Evolutionary conservation across 495 filamentous ascomycete genomes (phyloP), one percentile per base, ranked within the genome.

Genomic region (Hypoxylon subgilvum): DNA sequence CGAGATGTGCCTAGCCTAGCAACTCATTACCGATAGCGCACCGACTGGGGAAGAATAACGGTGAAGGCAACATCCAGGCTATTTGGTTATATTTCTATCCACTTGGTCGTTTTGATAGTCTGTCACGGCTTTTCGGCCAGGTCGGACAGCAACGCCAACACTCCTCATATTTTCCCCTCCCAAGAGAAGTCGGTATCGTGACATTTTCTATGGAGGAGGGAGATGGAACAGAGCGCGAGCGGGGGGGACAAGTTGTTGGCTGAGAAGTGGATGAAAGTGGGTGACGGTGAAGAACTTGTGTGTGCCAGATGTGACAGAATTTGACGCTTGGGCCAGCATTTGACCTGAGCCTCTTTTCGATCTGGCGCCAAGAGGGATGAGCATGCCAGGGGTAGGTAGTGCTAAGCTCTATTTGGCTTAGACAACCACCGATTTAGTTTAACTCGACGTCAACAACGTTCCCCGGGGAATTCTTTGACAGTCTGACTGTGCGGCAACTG

Each of bases 401-500:
- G 23, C 61, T 65, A 65, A 6, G 6, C 45, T 23, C 0, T 12
- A 41, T 18, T 2, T 1, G 21, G 55, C 4, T 47, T 65, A 49
- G 51, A 30, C 19, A 1, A 13, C 22, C 46, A 65, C 61, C 52
- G 61, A 65, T 65, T 56, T 55, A 65, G 61, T 65, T 65, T 65
- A 65, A 65, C 61, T 61, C 61, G 56, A 65, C 61, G 61, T 65
- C 61, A 52, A n/a, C n/a, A 55, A 65, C 54, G 36, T 49, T 16
- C 40, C 39, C 47, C 46, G 47, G 56, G 34, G 18, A 42, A 39
- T 34, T 59, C 28, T 57, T 60, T n/a, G n/a, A n/a, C n/a, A n/a
- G n/a, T n/a, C n/a, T n/a, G 39, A 56, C 50, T 52, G 49, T 28
- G 61, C 61, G 54, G 61, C 58, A 54, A 64, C 61, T 58, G 50